These are phyloP conservation scores for Trametes coccinea DNA, from an alignment of 768 basidiomycete genomes.

Conservation along the genomic window DNA sequence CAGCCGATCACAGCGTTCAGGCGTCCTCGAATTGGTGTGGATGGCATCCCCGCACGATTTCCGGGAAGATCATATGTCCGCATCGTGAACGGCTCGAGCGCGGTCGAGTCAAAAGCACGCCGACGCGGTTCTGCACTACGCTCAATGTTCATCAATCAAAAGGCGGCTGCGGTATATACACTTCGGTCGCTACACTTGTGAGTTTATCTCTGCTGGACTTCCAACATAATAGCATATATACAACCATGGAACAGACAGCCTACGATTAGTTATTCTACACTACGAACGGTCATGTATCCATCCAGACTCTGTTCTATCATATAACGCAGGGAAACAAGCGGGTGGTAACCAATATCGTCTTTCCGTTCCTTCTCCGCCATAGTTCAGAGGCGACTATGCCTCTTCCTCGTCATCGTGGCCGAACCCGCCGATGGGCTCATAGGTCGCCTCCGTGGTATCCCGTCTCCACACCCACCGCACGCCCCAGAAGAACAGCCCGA, in stretches of 20 bases:
- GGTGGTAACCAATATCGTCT: neutral
- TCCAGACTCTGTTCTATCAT: slow-evolving; percentile 15
- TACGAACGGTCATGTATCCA: slow-evolving; percentile 2
- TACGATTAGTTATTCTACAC: slow-evolving; percentile 16
- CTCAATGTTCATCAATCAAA: no score
- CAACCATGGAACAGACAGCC: neutral
- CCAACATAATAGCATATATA: slow-evolving; percentile 6
- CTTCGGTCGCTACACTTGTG: no score
- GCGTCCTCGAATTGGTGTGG: neutral
- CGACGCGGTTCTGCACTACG: no score
- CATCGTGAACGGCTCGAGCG: neutral
- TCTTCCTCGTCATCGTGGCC: slow-evolving; percentile 51
- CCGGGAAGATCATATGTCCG: slow-evolving; percentile 1
- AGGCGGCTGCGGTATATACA: no score
- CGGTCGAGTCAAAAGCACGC: neutral
- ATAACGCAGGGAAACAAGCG: slow-evolving; percentile 1
- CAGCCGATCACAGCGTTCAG: neutral
- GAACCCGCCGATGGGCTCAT: slow-evolving; percentile 87
- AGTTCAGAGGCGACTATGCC: neutral
- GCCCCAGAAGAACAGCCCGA: slow-evolving; percentile 73
- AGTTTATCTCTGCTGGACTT: no score
- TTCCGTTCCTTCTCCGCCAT: neutral
- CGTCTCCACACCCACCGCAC: slow-evolving; percentile 68
- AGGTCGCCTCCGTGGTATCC: slow-evolving; percentile 83
- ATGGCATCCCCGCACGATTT: neutral